These are phyloP conservation scores for Epichloe sibirici DNA, from an alignment of 2,329 filamentous ascomycete species.

Conservation along the genomic window DNA sequence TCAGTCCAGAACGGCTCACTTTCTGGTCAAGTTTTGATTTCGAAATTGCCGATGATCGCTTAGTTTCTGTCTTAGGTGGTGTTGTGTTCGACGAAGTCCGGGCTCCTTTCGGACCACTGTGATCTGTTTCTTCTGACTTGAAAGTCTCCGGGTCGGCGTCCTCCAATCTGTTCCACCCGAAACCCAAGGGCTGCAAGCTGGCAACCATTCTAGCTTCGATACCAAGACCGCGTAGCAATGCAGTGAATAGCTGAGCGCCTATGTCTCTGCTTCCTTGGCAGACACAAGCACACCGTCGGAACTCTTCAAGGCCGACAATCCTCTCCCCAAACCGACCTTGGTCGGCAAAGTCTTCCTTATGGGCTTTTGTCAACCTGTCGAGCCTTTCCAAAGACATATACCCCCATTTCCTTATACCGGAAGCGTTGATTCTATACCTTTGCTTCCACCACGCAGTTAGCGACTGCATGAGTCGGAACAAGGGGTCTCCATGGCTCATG, in stretches of 20 bases:
- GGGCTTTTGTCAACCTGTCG: conserved; percentile 61
- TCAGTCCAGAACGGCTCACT: neutral
- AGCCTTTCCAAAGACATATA: conserved; percentile 71
- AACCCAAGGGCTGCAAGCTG: conserved; percentile 76
- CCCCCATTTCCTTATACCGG: conserved; percentile 76
- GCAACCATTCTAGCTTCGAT: conserved; percentile 75
- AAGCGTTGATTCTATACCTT: conserved; percentile 62
- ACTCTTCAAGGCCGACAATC: conserved; percentile 52
- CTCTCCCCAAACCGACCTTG: conserved; percentile 62
- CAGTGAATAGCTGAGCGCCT: conserved; percentile 81
- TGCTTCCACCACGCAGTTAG: conserved; percentile 84
- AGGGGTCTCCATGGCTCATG: conserved; percentile 70
- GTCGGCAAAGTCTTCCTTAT: conserved; percentile 50
- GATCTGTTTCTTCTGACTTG: neutral
- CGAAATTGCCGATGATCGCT: neutral
- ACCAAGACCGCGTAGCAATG: conserved; percentile 66
- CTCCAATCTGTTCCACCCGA: conserved; percentile 82
- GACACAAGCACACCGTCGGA: conserved; percentile 53
- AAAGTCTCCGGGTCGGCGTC: conserved; percentile 49
- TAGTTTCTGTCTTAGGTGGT: conserved; percentile 2
- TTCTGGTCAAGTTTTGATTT: neutral
- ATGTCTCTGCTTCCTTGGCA: conserved; percentile 78
- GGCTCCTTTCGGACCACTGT: neutral
- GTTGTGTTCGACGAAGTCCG: conserved; percentile 4
- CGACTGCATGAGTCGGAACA: conserved; percentile 62